These are phyloP conservation scores for Cordyceps pruinosa DNA, from an alignment of 2,329 filamentous ascomycete genomes.

Conservation along the genomic window DNA sequence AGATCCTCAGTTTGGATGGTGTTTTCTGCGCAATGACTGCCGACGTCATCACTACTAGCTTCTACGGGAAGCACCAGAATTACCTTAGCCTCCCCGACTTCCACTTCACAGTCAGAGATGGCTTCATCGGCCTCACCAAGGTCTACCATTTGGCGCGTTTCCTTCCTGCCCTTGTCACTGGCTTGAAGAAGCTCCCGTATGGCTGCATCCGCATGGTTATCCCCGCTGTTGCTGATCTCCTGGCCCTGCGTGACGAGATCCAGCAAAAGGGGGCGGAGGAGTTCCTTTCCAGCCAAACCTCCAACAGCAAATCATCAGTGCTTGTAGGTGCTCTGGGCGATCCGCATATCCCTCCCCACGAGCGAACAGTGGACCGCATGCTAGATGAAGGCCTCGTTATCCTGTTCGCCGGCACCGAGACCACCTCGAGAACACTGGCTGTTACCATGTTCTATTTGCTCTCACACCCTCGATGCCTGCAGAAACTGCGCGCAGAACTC, in stretches of 20 bases:
- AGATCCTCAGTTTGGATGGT: not conserved
- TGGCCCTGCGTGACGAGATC: not conserved
- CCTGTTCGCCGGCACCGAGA: slow-evolving; percentile 18
- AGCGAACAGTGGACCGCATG: slow-evolving; percentile 14
- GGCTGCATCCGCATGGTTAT: not conserved
- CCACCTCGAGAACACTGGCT: slow-evolving; percentile 6
- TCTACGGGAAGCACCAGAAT: not conserved
- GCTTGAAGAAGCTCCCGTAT: not conserved
- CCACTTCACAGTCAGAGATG: not conserved
- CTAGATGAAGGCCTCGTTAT: slow-evolving; percentile 16
- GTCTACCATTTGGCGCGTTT: not conserved
- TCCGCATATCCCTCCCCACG: slow-evolving; percentile 10
- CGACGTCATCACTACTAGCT: slow-evolving; percentile 4
- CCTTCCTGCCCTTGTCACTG: not conserved
- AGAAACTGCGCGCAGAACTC: not conserved
- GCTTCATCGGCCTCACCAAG: not conserved
- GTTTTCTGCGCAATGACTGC: slow-evolving; percentile 3
- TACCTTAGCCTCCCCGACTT: not conserved
- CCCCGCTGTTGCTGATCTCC: not conserved
- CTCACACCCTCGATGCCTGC: not conserved
- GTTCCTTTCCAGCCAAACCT: not conserved
- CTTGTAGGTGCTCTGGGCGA: not conserved
- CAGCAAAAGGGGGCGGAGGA: not conserved
- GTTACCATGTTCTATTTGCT: not conserved
- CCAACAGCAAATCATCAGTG: not conserved